Conservation (phyloP, 768 basidiomycete species). For the Boletus sp. region DNA sequence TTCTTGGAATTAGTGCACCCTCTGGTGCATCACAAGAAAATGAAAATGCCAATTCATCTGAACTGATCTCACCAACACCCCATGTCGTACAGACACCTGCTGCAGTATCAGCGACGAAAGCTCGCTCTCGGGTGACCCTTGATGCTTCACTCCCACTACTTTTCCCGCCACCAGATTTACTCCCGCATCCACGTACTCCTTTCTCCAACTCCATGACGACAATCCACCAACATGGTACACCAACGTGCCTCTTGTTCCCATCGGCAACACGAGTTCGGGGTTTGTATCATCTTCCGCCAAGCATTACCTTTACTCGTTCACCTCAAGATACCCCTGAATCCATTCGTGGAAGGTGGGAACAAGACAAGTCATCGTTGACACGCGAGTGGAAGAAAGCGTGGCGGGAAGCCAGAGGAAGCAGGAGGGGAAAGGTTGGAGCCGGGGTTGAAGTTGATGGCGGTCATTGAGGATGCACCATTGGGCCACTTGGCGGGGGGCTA, state of each 20-base stretch:
- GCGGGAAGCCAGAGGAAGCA: conserved; percentile 70
- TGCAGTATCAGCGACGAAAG: conserved; percentile 1
- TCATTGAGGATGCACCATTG: conserved; percentile 6
- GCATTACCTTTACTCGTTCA: conserved; percentile 18
- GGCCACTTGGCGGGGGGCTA: neutral
- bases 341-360: conserved; percentile 69
- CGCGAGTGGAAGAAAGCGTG: conserved; percentile 74
- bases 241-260: conserved; percentile 21
- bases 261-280: conserved; percentile 44
- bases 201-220: conserved; percentile 8
- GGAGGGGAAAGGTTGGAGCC: conserved; percentile 49
- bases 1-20: conserved; percentile 27
- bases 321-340: conserved; percentile 35
- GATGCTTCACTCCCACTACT: conserved; percentile 58
- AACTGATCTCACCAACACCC: conserved; percentile 6
- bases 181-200: conserved; percentile 14
- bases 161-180: conserved; percentile 47
- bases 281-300: conserved; percentile 39
- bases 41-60: neutral
- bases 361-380: conserved; percentile 62
- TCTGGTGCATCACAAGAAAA: conserved; percentile 3
- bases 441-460: conserved; percentile 25
- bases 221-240: conserved; percentile 16
- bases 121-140: conserved; percentile 32
- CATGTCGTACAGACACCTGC: neutral